Conservation (phyloP, 192 early-diverging fungal genomes). For the Haplosporangium gracile region DNA sequence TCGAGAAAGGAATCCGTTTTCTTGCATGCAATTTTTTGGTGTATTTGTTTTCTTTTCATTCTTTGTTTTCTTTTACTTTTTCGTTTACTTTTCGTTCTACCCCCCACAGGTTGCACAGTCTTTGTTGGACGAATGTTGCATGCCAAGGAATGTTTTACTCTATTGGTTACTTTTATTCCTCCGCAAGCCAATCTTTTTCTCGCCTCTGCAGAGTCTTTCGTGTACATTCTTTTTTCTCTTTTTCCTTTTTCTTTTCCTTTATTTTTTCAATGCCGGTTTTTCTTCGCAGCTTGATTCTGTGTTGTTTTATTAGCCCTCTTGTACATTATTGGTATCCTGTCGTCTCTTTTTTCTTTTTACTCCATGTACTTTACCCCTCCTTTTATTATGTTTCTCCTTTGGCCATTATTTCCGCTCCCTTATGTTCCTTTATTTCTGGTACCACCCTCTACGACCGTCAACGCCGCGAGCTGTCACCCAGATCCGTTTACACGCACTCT, state of each 20-base stretch:
- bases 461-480: background rate
- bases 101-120: background rate
- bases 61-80: conserved; percentile 3
- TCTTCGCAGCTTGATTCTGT: conserved; percentile 9
- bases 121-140: conserved; percentile 13
- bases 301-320: conserved; percentile 20
- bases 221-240: conserved; percentile 17
- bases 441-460: background rate
- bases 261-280: conserved; percentile 2
- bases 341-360: conserved; percentile 5
- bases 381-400: conserved; percentile 1
- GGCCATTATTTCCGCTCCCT: conserved; percentile 4
- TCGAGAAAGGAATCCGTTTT: conserved; percentile 1
- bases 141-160: conserved; percentile 1
- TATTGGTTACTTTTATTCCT: conserved; percentile 5
- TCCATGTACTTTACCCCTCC: background rate
- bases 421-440: background rate
- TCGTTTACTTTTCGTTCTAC: background rate
- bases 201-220: conserved; percentile 37
- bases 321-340: conserved; percentile 13
- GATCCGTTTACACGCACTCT: background rate
- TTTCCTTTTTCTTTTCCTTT: conserved; percentile 4
- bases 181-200: conserved; percentile 38
- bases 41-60: conserved; percentile 3
- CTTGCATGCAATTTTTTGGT: background rate